Base-by-base conservation (phyloP, 768 basidiomycete species). In the Steccherinum ochraceum region DNA sequence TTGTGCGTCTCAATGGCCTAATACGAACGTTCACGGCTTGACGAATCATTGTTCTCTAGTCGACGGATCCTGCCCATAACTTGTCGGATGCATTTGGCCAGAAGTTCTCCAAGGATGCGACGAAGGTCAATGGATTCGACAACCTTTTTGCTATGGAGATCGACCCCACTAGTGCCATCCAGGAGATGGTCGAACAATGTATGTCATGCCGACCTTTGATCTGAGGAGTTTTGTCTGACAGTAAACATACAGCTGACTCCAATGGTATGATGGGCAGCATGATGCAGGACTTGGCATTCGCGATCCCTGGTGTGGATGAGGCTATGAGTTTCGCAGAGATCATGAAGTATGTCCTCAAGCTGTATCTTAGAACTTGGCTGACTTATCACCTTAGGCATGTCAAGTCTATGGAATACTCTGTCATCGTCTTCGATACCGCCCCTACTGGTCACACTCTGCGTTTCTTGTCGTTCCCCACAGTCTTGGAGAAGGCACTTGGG, bases 301-400 rank as follows among this genome's bases (percentile, higher is more conserved):
- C 96, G 2, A 98, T 99, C 52, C 96, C 96, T 0, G 96, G 96
- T 71, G 95, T 99, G 12, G 96, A 99, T 62, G 96, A 99, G 70
- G 96, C 96, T 3, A 98, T 99, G 96, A 93, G 93, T 56, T 99
- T 99, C 60, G 96, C 96, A 0, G 96, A 99, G 69, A 96, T 99
- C 67, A 99, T 98, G 96, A 99, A 98, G 95, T 96, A 52, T 51
- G 83, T 71, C 21, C 35, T 39, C 21, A 11, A 4, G 19, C 41
- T 13, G 40, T 35, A 11, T 48, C 30, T 44, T 18, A 25, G 20
- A 44, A 11, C 44, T 19, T 3, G 26, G 7, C 12, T 11, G 16
- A 21, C 43, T 35, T 41, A 12, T 19, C 5, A 35, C 7, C 49
- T 4, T 60, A 97, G 94, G 67, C 95, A 99, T 67, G 96, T 99